Evolutionary conservation across 768 basidiomycete genomes (phyloP), one percentile per base, ranked within the genome.

Genomic region (Xerocomellus dryophilus): DNA sequence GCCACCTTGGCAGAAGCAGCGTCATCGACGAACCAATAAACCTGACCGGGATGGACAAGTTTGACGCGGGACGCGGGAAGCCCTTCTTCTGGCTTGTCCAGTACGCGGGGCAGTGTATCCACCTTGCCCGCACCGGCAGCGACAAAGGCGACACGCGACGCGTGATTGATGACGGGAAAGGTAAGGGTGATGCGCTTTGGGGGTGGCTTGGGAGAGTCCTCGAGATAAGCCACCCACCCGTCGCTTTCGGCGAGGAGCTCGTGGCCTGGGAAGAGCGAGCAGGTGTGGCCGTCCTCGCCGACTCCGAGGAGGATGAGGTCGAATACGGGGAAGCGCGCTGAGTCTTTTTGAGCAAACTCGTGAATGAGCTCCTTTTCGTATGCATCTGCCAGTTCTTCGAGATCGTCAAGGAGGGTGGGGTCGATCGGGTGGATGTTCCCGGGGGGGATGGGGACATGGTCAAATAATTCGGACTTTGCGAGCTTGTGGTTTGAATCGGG

Each of bases 221-320:
- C 85, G 64, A 99, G 76, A 71, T 84, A 88, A 1, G 95, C 96
- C 21, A 99, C 90, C 97, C 97, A 99, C 55, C 91, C 82, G 70
- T 93, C 92, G 46, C 78, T 81, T 73, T 97, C 96, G n/a, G 73
- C 56, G 45, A 99, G 81, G 36, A 98, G 80, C 35, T 71, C 73
- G 67, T 98, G 96, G n/a, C 81, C 89, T 9, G 97, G 97, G 83
- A 99, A 99, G 61, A 99, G 85, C 7, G 91, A 94, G 57, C 89
- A 93, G 39, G 96, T 98, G 77, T 99, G 97, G n/a, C 96, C 96
- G 69, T 98, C 97, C 6, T 90, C 91, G 29, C 97, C 97, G 81
- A 95, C 86, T 45, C 97, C 97, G 47, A 99, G 86, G 41, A 99
- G 83, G 74, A 98, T 89, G 68, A 99, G 84, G 69, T 99, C 97